Evolutionary conservation across 805 yeast genomes (phyloP), one percentile per base, ranked within the genome.

Genomic region (Starmerella potacharoeniae): DNA sequence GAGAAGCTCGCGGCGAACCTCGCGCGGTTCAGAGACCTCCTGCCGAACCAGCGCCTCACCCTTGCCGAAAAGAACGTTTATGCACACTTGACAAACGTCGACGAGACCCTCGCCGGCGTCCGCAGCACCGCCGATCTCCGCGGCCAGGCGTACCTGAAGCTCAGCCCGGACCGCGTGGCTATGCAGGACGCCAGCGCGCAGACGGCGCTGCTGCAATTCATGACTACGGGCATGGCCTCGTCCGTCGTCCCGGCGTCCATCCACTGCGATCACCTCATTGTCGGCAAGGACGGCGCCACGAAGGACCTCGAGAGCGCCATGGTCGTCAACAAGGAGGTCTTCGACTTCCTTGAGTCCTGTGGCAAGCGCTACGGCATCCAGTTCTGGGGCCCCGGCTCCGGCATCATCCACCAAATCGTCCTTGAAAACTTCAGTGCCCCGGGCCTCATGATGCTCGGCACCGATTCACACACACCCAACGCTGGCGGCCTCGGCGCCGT

Each of bases 151-250:
- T 93, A 93, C 73, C 78, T 93, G 70, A 93, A 93, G 75, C 78
- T 93, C 65, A 81, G 86, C 69, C 98, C 98, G 29, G 98, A 93
- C 69, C 82, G 98, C 70, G 97, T 93, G 49, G 98, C 98, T 31
- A 91, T 95, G 95, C 98, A 93, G 76, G 98, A 93, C 77, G 98
- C 98, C n/a, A 86, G 96, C 35, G 98, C 98, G 17, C 98, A 93
- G 74, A 93, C 91, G 87, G 98, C 98, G n/a, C 76, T 93, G 63
- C 76, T 93, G 64, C 98, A 93, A 74, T 93, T 93, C 75, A 93
- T 93, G 96, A 88, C 97, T 53, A 91, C 96, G 61, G 95, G 95
- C 39, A 80, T 91, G 80, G 75, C 84, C 51, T 71, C 80, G 39
- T 91, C 96, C 17, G 85, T 86, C 6, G 95, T 95, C 8, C 98